A percentile compares a stretch with the other conserved stretches of the same genome.
phyloP scores from a whole-genome alignment of 768 basidiomycete genomes.

The Podaxis sp. region DNA sequence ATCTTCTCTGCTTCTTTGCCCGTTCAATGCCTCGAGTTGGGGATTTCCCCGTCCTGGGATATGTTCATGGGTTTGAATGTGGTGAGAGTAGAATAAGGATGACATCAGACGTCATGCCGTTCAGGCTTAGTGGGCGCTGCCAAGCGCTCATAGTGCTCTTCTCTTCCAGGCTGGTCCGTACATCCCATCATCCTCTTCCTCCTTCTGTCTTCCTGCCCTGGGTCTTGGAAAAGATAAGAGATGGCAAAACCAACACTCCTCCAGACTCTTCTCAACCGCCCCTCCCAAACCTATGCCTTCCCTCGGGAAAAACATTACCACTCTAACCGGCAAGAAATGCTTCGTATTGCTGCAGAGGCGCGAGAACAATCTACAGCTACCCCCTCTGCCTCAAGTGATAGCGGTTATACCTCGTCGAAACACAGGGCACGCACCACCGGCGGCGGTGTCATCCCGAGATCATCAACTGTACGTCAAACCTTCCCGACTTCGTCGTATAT shows the following conservation, averaged over 20 bases:
- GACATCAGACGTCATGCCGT: conserved; percentile 9
- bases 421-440: background rate
- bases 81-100: background rate
- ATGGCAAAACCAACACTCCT: conserved; percentile 37
- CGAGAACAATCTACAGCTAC: background rate
- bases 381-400: background rate
- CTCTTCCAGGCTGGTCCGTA: background rate
- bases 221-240: background rate
- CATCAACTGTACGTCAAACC: conserved; percentile 9
- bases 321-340: conserved; percentile 50
- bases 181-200: background rate
- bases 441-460: conserved; percentile 1
- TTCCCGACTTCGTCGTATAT: background rate
- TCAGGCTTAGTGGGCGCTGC: background rate
- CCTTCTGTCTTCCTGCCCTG: background rate
- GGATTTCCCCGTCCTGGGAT: background rate
- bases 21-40: too few relatives aligned
- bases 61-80: background rate
- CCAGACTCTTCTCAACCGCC: conserved; percentile 60
- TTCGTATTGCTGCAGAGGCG: conserved; percentile 46
- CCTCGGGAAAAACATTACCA: conserved; percentile 48
- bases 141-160: background rate
- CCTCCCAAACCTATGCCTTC: conserved; percentile 61
- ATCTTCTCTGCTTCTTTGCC: too few relatives aligned
- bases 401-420: background rate